phyloP scores from a whole-genome alignment of 176 grass and related monocot species.

The Pontederia crassipes region DNA sequence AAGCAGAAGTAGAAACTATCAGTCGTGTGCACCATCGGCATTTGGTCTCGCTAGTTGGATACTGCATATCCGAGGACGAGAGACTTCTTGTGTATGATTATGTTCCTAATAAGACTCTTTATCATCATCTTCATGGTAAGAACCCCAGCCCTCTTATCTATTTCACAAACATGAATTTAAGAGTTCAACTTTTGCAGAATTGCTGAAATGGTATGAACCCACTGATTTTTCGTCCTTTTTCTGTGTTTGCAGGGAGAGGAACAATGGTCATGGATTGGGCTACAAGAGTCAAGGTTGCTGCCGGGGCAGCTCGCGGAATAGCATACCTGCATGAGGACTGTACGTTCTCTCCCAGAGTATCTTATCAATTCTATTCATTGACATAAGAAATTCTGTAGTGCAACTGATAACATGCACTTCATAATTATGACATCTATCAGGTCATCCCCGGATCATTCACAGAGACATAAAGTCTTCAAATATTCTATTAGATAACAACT shows the following conservation, averaged over 20 bases:
- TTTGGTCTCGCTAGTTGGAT: conserved; percentile 70
- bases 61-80: conserved; percentile 49
- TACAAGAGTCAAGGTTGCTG: conserved; percentile 81
- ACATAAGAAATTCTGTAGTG: conserved; percentile 23
- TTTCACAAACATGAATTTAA: not conserved
- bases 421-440: conserved; percentile 32
- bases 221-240: not conserved
- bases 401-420: conserved; percentile 4
- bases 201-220: too few relatives aligned
- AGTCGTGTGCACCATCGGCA: conserved; percentile 77
- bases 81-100: conserved; percentile 75
- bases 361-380: not conserved
- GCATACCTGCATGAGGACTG: conserved; percentile 99
- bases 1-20: conserved; percentile 69
- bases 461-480: conserved; percentile 99
- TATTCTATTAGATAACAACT: conserved; percentile 95
- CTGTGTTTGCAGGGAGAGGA: conserved; percentile 53
- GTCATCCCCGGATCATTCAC: conserved; percentile 96
- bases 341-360: conserved; percentile 27
- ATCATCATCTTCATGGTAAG: conserved; percentile 71
- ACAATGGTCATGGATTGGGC: conserved; percentile 58
- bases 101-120: conserved; percentile 75
- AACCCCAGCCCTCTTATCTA: not conserved
- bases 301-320: conserved; percentile 93
- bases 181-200: not conserved